Conservation (phyloP, 176 grass and related monocot genomes). For the Chrysopogon serrulatus region DNA sequence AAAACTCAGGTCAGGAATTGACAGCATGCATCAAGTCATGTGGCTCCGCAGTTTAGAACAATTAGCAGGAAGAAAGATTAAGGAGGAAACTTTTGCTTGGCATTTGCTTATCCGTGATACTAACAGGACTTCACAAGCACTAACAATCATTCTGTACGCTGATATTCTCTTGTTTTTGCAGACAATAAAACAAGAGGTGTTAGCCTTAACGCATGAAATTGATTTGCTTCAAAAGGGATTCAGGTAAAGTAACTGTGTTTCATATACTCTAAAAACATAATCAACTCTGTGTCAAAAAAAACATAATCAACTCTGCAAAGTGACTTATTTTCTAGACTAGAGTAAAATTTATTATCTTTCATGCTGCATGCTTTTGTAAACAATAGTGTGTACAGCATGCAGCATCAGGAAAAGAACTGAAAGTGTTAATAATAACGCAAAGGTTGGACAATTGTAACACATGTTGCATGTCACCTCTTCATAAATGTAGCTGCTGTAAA, state of each 20-base stretch:
- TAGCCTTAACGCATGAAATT: constrained; percentile 55
- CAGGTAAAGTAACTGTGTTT: constrained; percentile 47
- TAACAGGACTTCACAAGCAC: neutral
- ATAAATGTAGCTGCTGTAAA: neutral
- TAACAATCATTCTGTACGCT: neutral
- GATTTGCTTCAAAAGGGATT: constrained; percentile 68
- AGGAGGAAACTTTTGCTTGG: neutral
- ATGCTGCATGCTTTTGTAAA: neutral
- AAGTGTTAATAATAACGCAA: neutral
- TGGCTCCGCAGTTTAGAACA: neutral
- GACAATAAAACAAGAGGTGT: constrained; percentile 53
- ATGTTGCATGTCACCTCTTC: neutral
- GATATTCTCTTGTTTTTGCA: constrained; percentile 22
- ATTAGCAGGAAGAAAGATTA: neutral
- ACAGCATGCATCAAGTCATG: constrained; percentile 4
- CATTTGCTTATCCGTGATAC: neutral
- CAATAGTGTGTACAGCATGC: neutral
- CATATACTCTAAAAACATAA: neutral
- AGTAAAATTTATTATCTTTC: neutral
- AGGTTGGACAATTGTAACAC: neutral
- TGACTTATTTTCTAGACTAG: neutral
- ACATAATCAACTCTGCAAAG: neutral
- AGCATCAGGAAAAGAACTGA: neutral
- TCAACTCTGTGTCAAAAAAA: neutral
- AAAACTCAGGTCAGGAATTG: constrained; percentile 37